Conservation (phyloP, 2,329 filamentous ascomycete species). For the Graphilbum sp. region DNA sequence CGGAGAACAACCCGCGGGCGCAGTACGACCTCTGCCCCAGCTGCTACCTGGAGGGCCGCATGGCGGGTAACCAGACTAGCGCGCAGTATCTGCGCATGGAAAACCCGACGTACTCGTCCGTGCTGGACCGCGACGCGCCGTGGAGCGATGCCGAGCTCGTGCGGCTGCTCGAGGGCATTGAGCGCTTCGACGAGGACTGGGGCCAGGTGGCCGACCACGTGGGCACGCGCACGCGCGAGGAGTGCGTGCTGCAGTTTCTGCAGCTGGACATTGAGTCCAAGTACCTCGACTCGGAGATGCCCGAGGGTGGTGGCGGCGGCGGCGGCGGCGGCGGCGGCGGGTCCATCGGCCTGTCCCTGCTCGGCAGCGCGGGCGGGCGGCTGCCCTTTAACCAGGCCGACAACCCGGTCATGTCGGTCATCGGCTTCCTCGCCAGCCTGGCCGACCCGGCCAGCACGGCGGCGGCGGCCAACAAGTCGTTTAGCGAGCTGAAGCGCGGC, state of each 20-base stretch:
- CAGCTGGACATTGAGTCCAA: slow-evolving; percentile 96
- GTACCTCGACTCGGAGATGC: slow-evolving; percentile 67
- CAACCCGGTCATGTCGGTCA: slow-evolving; percentile 92
- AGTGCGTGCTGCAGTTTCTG: slow-evolving; percentile 92
- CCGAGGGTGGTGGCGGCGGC: slow-evolving; percentile 13
- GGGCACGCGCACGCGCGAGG: slow-evolving; percentile 76
- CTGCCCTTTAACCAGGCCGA: slow-evolving; percentile 85
- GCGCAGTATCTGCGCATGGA: slow-evolving; percentile 80
- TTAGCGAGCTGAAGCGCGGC: slow-evolving; percentile 68
- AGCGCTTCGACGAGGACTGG: slow-evolving; percentile 94
- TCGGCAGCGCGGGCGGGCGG: slow-evolving; percentile 60
- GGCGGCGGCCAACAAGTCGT: slow-evolving; percentile 74
- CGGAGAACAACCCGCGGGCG: slow-evolving; percentile 43
- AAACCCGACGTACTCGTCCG: slow-evolving; percentile 63
- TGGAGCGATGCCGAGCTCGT: slow-evolving; percentile 87
- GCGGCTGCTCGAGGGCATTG: slow-evolving; percentile 77
- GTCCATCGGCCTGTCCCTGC: slow-evolving; percentile 43
- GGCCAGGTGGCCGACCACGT: slow-evolving; percentile 84
- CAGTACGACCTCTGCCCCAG: slow-evolving; percentile 85
- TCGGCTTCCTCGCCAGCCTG: slow-evolving; percentile 82
- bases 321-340: slow-evolving; percentile 24
- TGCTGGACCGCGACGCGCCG: slow-evolving; percentile 68
- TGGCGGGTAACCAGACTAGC: slow-evolving; percentile 62
- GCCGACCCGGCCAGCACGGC: slow-evolving; percentile 83
- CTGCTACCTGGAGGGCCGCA: slow-evolving; percentile 72